Percentiles rank a stretch among this genome's conserved stretches.
Conservation (phyloP, 352 stramenopile genomes). For the Globisporangium carolinianum region DNA sequence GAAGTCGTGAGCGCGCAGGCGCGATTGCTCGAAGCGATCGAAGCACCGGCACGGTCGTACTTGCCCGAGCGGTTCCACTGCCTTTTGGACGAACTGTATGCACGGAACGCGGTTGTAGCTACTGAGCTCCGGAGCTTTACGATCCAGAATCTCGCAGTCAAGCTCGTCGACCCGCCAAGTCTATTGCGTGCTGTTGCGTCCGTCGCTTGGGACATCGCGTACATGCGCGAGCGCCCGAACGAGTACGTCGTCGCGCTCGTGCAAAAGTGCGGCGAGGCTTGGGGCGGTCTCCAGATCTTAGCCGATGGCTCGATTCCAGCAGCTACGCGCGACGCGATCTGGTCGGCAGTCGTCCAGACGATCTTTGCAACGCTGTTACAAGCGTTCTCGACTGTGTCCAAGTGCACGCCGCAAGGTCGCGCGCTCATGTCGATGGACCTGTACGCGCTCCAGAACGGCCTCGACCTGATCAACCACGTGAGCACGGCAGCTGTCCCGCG, state of each 20-base stretch:
- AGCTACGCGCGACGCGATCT: slow-evolving; percentile 68
- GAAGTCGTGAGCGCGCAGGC: slow-evolving; percentile 56
- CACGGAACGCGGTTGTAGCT: slow-evolving; percentile 37
- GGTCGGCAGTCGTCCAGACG: slow-evolving; percentile 71
- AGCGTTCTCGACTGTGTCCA: slow-evolving; percentile 84
- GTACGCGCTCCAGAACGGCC: slow-evolving; percentile 78
- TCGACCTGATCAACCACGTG: slow-evolving; percentile 80
- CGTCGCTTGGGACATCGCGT: slow-evolving; percentile 60
- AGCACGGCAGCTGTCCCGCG: slow-evolving; percentile 35
- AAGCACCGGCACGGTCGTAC: slow-evolving; percentile 56
- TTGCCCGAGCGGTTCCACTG: slow-evolving; percentile 57
- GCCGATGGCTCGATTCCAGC: slow-evolving; percentile 60
- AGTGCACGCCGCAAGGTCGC: slow-evolving; percentile 92
- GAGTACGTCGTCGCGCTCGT: slow-evolving; percentile 77
- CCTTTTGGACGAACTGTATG: slow-evolving; percentile 65
- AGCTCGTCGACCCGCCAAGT: slow-evolving; percentile 33
- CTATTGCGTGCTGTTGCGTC: slow-evolving; percentile 37
- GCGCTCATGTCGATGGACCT: slow-evolving; percentile 97
- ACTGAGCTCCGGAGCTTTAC: slow-evolving; percentile 57
- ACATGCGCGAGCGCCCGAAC: slow-evolving; percentile 66
- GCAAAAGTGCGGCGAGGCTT: slow-evolving; percentile 76
- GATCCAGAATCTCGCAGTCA: slow-evolving; percentile 43
- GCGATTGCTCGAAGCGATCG: slow-evolving; percentile 57
- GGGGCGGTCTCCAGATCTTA: slow-evolving; percentile 62
- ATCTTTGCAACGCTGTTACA: slow-evolving; percentile 89